These are phyloP conservation scores for Ophiostoma perfectum DNA, from an alignment of 2,329 filamentous ascomycete species.

Conservation along the genomic window DNA sequence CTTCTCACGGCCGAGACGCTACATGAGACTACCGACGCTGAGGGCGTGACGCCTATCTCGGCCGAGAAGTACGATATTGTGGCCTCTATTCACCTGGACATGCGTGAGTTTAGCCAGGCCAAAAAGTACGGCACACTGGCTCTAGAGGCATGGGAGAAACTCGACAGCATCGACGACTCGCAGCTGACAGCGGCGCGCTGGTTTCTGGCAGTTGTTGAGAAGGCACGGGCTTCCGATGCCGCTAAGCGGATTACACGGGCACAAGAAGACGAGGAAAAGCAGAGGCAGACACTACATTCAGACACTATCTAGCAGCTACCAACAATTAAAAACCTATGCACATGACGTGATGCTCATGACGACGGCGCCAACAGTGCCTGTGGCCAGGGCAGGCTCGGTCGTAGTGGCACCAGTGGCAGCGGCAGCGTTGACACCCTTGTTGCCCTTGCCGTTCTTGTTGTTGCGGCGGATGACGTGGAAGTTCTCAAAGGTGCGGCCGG, in stretches of 20 bases:
- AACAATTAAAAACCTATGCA: background rate
- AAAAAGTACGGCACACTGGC: background rate
- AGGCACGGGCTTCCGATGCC: background rate
- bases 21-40: slow-evolving; percentile 15
- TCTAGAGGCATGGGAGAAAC: background rate
- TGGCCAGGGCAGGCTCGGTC: background rate
- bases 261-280: background rate
- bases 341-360: slow-evolving; percentile 3
- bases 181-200: background rate
- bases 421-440: background rate
- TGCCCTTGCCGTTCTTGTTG: background rate
- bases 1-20: slow-evolving; percentile 21
- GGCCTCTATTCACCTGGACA: slow-evolving; percentile 23
- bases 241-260: background rate
- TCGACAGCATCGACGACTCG: slow-evolving; percentile 6
- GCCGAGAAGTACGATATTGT: slow-evolving; percentile 25
- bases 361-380: background rate
- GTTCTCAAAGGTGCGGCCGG: background rate
- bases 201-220: background rate
- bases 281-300: background rate
- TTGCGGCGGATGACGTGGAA: slow-evolving; percentile 4
- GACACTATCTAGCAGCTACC: background rate
- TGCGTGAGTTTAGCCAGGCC: slow-evolving; percentile 19
- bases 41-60: background rate
- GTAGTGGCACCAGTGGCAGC: background rate